Evolutionary conservation across 306 rosid genomes (phyloP), one percentile per base, ranked within the genome.

Genomic region (Trifolium fragiferum): DNA sequence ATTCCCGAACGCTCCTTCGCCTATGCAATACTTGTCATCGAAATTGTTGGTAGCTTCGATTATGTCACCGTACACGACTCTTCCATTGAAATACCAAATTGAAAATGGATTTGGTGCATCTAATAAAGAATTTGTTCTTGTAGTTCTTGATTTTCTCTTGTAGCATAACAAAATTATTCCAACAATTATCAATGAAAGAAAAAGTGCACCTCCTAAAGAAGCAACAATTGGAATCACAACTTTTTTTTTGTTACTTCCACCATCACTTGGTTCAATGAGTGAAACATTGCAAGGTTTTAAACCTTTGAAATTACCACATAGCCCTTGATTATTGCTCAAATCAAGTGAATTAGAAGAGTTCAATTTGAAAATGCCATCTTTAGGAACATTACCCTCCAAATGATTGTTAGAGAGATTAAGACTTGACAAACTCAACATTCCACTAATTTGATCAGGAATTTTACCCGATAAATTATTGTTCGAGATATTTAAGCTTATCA

Each of bases 401-500:
- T 80, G 20, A 78, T 88, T 88, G 69, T 80, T 15, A 8, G 92
- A 88, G 14, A 88, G 83, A 70, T 84, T 77, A 12, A 88, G 62
- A 37, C 18, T 32, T 10, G 77, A 81, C 73, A 85, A 77, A 72
- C 92, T 77, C 66, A 83, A 19, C 88, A 85, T 86, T 58, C 20
- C 7, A 61, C 67, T 8, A 8, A 88, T 51, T 6, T 77, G 53
- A 16, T 43, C 6, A 41, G 90, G 90, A 43, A 88, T 77, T 7
- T 84, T n/a, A 37, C 90, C 90, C 3, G 85, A 73, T 6, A 88
- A 77, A 58, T 79, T 69, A 37, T 88, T 86, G 74, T 73, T 84
- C 10, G 93, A 88, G 51, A 88, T 73, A 35, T 88, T 86, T 59
- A 86, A 70, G 70, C 76, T 88, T 68, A 82, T 80, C 76, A 88